Evolutionary conservation across 176 grass and related monocot species (phyloP).

Genomic region (Coix lacrymajobi): DNA sequence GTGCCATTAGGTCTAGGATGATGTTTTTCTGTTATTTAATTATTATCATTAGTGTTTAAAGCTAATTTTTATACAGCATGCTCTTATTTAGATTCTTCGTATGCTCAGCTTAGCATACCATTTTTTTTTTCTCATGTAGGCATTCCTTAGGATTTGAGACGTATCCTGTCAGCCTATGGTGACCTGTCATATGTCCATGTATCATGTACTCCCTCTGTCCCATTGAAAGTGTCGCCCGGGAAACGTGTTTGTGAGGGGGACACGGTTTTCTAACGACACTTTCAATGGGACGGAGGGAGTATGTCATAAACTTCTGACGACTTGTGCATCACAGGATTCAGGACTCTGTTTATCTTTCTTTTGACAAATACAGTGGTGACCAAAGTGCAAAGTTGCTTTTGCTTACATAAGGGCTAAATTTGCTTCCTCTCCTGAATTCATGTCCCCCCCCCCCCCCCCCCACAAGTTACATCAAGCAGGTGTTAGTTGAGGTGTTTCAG

Average conservation of each 20-base stretch:
- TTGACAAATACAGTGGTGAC: not conserved
- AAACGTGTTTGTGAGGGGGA: too few species aligned
- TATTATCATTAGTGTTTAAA: not conserved
- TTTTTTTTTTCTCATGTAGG: not conserved
- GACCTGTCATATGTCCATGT: not conserved
- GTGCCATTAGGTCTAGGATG: not conserved
- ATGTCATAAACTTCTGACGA: not conserved
- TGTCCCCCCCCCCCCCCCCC: not conserved
- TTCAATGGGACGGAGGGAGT: too few species aligned
- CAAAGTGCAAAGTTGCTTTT: not conserved
- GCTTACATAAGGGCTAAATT: not conserved
- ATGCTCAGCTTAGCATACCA: not conserved
- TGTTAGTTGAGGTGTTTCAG: conserved; percentile 5
- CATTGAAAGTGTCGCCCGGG: too few species aligned
- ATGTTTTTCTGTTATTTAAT: not conserved
- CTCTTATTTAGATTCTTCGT: not conserved
- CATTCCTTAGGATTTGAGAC: not conserved
- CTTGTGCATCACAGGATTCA: not conserved
- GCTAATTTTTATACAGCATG: not conserved
- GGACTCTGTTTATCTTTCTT: not conserved
- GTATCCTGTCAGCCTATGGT: not conserved
- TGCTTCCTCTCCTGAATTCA: not conserved
- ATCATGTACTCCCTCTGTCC: too few species aligned
- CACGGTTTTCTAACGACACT: too few species aligned
- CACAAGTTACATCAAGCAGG: not conserved